Evolutionary conservation across 768 basidiomycete genomes (phyloP), one percentile per base, ranked within the genome.

Genomic region (Serendipita indica): DNA sequence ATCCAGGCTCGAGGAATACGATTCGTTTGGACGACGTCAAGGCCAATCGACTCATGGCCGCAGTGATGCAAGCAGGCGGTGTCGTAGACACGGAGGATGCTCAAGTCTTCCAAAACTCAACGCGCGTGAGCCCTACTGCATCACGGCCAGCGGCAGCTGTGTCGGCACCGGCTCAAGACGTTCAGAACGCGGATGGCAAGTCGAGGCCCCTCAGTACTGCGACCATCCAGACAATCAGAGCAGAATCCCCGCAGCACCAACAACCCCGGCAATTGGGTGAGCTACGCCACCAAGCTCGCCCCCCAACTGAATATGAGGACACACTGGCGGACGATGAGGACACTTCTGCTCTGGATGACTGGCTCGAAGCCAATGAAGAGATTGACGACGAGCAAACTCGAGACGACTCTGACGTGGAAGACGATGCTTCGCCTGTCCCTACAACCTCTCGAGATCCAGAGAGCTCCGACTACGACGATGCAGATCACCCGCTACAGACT

Each of bases 291-390:
- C 5, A 7, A 18, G 18, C 41, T n/a, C 5, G 18, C 18, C 7
- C 18, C n/a, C 7, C 18, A n/a, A 25, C 18, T n/a, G 41, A 43
- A 7, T n/a, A 7, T 28, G 49, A n/a, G 7, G 10, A n/a, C 10
- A 18, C 30, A 7, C 22, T 22, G 20, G 5, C 22, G 30, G 49
- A 54, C 16, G 49, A 54, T 18, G 49, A 28, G 22, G 49, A 54
- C 32, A 25, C 49, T 7, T 54, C 49, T 10, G 49, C 49, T 22
- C 30, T 59, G 58, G 59, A 60, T 57, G 59, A 60, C 20, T 49
- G 54, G 30, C 52, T 57, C n/a, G 59, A 60, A 16, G 52, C 49
- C 1, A 54, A 57, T 33, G 57, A 57, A 27, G 30, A 5, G 4
- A n/a, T n/a, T n/a, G n/a, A n/a, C n/a, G 54, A 37, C 6, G 57